Evolutionary conservation across 345 rosid species (phyloP).

Genomic region (Eucalyptus tenuipes): DNA sequence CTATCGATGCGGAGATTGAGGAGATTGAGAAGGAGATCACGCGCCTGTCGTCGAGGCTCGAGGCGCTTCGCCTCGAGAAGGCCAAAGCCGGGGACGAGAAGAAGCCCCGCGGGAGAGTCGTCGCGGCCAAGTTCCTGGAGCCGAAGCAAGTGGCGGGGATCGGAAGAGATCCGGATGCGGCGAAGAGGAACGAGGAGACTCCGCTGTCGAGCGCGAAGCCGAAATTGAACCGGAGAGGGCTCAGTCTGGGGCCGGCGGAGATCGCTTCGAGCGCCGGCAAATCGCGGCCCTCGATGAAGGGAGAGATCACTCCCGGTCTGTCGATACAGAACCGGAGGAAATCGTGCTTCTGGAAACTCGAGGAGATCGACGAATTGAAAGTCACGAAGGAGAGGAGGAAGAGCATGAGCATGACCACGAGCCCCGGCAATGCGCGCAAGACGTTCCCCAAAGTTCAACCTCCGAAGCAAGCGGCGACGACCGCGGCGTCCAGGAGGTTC

Average conservation of each 20-base stretch:
- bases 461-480: constrained; percentile 58
- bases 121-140: constrained; percentile 80
- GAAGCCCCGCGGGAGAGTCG: constrained; percentile 33
- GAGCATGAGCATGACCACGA: constrained; percentile 60
- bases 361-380: constrained; percentile 63
- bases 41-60: constrained; percentile 52
- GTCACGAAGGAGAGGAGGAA: constrained; percentile 53
- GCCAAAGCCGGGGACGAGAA: constrained; percentile 29
- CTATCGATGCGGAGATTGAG: constrained; percentile 72
- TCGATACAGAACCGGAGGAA: constrained; percentile 65
- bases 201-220: constrained; percentile 21
- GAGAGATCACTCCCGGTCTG: constrained; percentile 49
- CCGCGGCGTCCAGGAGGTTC: constrained; percentile 45
- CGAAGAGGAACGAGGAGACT: constrained; percentile 26
- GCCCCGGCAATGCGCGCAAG: constrained; percentile 56
- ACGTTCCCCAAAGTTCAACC: constrained; percentile 24
- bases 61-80: constrained; percentile 66
- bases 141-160: constrained; percentile 26
- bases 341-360: constrained; percentile 85
- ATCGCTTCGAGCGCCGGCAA: constrained; percentile 38
- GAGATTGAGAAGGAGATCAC: constrained; percentile 70
- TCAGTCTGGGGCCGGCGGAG: constrained; percentile 85
- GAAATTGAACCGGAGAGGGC: constrained; percentile 48
- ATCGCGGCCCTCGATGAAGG: constrained; percentile 22
- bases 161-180: not conserved